A percentile compares a stretch with the other conserved stretches of the same genome.
Conservation (phyloP, 139 green algal genomes). For the Nannochloris sp. region DNA sequence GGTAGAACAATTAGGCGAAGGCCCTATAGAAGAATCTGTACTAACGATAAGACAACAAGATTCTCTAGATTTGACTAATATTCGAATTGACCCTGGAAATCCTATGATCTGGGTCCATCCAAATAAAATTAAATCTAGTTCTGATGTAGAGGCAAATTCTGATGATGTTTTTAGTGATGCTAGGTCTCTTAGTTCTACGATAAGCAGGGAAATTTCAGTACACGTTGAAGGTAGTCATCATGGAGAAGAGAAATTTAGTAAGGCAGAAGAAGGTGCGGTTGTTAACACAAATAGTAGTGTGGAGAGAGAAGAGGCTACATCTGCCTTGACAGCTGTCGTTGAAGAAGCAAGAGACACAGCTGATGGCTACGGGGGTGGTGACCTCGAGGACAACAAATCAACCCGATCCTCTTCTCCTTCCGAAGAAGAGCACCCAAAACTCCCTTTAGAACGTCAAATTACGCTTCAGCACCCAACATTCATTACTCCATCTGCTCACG, state of each 20-base stretch:
- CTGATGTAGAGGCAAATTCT: too few relatives aligned
- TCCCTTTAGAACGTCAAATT: conserved; percentile 9
- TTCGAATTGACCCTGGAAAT: conserved; percentile 7
- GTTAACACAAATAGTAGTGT: not conserved
- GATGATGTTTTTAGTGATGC: too few relatives aligned
- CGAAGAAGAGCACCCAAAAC: not conserved
- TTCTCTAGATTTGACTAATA: conserved; percentile 2
- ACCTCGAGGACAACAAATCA: not conserved
- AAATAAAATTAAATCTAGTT: too few relatives aligned
- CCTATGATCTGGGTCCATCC: conserved; percentile 21
- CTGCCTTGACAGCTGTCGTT: not conserved
- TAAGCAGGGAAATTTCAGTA: too few relatives aligned
- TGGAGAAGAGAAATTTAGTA: not conserved
- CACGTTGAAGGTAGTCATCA: too few relatives aligned
- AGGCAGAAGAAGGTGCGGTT: not conserved
- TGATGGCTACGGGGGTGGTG: not conserved
- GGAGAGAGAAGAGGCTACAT: not conserved
- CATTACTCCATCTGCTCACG: conserved; percentile 39
- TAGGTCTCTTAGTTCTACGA: too few relatives aligned
- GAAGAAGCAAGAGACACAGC: not conserved
- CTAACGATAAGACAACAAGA: not conserved
- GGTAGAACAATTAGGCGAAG: not conserved
- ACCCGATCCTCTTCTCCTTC: not conserved
- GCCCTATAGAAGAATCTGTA: not conserved
- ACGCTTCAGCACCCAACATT: conserved; percentile 18